These are phyloP conservation scores for Antitrichia curtipendula DNA, from an alignment of 225 moss, liverwort and hornwort genomes.

Conservation along the genomic window DNA sequence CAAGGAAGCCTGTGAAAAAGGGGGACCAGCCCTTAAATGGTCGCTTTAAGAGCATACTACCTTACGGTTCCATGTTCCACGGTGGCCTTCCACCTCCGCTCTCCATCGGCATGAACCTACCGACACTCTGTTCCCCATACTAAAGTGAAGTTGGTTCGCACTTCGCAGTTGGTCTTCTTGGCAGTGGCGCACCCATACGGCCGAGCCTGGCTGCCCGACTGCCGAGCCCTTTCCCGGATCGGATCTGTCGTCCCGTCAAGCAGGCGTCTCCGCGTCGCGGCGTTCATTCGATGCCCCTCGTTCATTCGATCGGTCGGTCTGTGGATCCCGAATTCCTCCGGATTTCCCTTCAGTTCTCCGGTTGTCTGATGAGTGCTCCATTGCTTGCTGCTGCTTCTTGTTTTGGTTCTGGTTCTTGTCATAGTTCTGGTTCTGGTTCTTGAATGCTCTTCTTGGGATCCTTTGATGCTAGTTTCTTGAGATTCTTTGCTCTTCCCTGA, in stretches of 20 bases:
- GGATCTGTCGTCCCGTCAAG: neutral
- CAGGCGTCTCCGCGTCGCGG: neutral
- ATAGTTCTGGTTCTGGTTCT: neutral
- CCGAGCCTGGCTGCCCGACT: neutral
- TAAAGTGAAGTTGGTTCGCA: neutral
- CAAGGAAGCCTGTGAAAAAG: too few species aligned
- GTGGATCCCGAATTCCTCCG: neutral
- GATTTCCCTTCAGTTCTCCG: neutral
- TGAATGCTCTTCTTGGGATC: neutral
- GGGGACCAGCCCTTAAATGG: too few species aligned
- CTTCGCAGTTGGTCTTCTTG: neutral
- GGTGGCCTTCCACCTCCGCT: neutral
- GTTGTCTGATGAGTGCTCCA: too few species aligned
- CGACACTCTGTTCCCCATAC: neutral
- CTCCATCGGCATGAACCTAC: neutral
- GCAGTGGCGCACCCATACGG: neutral
- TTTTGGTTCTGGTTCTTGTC: neutral
- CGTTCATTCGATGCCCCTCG: neutral
- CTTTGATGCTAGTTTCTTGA: neutral
- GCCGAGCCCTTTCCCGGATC: neutral
- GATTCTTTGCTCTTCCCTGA: neutral
- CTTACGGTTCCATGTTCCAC: too few species aligned
- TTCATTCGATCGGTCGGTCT: neutral
- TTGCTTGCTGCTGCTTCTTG: neutral
- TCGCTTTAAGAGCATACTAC: too few species aligned